phyloP scores from a whole-genome alignment of 495 filamentous ascomycete species.

The Penicillium canariense region DNA sequence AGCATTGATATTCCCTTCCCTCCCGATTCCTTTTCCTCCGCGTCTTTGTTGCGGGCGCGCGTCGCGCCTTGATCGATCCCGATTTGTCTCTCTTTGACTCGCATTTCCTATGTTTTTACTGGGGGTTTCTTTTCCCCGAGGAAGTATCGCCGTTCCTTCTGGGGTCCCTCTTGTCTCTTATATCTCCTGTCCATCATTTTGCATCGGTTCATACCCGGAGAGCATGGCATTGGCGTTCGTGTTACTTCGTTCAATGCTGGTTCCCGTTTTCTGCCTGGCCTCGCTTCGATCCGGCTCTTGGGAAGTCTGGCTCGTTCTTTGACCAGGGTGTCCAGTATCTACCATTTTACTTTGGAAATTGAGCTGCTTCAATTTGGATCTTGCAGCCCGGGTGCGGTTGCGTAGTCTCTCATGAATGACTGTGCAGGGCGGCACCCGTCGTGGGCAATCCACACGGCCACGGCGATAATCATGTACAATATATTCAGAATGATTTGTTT shows the following conservation, averaged over 20 bases:
- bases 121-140: background rate
- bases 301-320: background rate
- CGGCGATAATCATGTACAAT: conserved; percentile 2
- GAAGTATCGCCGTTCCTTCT: too few species aligned
- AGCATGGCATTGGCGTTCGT: conserved; percentile 23
- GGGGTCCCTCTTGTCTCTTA: background rate
- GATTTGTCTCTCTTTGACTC: conserved; percentile 7
- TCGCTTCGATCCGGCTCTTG: background rate
- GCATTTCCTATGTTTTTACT: background rate
- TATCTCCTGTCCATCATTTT: conserved; percentile 13
- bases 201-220: conserved; percentile 20
- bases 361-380: background rate
- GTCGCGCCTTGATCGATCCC: background rate
- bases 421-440: background rate
- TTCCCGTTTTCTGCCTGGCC: background rate
- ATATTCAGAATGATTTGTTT: background rate
- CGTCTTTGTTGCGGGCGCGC: background rate
- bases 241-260: conserved; percentile 11
- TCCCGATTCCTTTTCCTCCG: conserved; percentile 12
- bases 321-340: conserved; percentile 5
- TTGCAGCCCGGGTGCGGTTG: background rate
- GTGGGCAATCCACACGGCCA: background rate
- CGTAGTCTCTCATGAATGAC: conserved; percentile 4
- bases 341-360: background rate
- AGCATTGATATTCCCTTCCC: conserved; percentile 4